Evolutionary conservation across 345 rosid genomes (phyloP), one percentile per base, ranked within the genome.

Genomic region (Sonneratia alba): DNA sequence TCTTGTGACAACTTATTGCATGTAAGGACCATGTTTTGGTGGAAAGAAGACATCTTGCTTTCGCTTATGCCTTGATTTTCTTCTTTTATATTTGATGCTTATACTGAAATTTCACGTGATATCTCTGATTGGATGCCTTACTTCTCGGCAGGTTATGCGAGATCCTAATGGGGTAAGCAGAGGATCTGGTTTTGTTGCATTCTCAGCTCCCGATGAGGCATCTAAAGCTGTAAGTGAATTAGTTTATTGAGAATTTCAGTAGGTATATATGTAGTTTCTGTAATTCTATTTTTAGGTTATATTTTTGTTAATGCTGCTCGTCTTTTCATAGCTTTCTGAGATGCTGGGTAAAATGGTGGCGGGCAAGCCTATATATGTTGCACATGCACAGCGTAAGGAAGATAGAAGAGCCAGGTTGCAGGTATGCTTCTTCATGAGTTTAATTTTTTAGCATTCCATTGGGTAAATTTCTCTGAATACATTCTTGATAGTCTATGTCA

Each of bases 331-430:
- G 91, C 85, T 89, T 7, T 0, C 71, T 64, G 97, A 92, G 90
- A 95, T 95, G 99, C 86, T 87, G 77, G 93, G 97, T 57, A 95
- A 90, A 81, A 95, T 95, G 92, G 80, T 95, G 67, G 86, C 82
- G 73, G 86, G 89, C 83, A 92, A 95, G 80, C 99, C 97, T 0
- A 83, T 95, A 24, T 95, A 90, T 83, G 99, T 92, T 36, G 99
- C 97, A 19, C 91, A 86, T 79, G 99, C 99, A 24, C 97, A 95
- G 56, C 77, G 96, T 68, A 95, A 92, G 74, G 99, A 92, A 84
- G 97, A 94, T 73, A 83, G 99, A 78, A 87, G 92, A 79, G 96
- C 97, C 72, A 89, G 96, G 85, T 75, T 95, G 79, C 94, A 92
- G 97, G 97, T 92, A 70, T 69, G 71, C 7, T 32, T 19, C 8